Conservation (phyloP, 1,284 basidiomycete genomes). For the Papiliotrema fonsecae region DNA sequence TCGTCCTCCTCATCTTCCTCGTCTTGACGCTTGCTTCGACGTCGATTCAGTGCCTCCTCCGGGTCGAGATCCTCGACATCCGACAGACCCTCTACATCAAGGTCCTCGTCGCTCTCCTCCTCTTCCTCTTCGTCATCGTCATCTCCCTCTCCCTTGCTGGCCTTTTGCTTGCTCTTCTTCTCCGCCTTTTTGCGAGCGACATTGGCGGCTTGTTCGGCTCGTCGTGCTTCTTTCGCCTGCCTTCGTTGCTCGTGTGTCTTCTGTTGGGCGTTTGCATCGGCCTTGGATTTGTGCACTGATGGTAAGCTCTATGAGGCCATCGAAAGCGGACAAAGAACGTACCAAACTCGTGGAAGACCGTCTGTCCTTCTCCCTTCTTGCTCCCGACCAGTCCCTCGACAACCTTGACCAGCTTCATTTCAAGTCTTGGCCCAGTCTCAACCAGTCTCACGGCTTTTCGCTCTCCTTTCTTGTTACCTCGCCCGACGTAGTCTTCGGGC, state of each 20-base stretch:
- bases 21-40: constrained; percentile 20
- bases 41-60: constrained; percentile 42
- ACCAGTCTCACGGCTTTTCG: constrained; percentile 85
- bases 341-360: constrained; percentile 90
- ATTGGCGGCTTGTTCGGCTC: constrained; percentile 82
- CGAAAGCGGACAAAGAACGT: constrained; percentile 32
- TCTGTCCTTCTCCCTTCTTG: constrained; percentile 63
- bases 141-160: constrained; percentile 22
- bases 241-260: constrained; percentile 69
- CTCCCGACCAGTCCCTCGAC: constrained; percentile 82
- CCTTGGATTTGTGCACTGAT: constrained; percentile 75
- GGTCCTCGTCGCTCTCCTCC: constrained; percentile 45
- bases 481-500: constrained; percentile 87
- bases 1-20: constrained; percentile 31
- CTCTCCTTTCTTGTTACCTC: constrained; percentile 86
- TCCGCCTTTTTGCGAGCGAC: constrained; percentile 69
- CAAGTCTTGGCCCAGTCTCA: constrained; percentile 94
- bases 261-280: constrained; percentile 62
- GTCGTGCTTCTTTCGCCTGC: constrained; percentile 65
- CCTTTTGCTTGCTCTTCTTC: constrained; percentile 30
- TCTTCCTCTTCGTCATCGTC: constrained; percentile 48
- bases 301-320: constrained; percentile 2
- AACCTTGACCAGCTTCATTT: constrained; percentile 88
- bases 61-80: constrained; percentile 47
- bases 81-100: constrained; percentile 49